Evolutionary conservation across 768 basidiomycete genomes (phyloP), one percentile per base, ranked within the genome.

Genomic region (Collybiopsis confluens): DNA sequence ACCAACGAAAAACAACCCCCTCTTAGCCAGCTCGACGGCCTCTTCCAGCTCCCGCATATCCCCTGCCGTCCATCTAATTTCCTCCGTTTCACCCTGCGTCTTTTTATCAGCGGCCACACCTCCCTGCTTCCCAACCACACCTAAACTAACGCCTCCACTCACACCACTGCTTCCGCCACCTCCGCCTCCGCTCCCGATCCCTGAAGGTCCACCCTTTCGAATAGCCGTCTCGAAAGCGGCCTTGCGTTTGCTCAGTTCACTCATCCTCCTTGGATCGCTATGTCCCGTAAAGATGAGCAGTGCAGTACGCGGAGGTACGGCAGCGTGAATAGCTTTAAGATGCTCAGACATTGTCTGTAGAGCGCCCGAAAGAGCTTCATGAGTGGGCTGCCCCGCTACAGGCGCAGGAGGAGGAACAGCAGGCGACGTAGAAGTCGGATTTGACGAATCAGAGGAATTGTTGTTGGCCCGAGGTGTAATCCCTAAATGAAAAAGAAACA

Each of bases 221-320:
- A 88, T 67, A 15, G 80, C 81, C 21, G 62, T 72, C 61, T 98
- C 94, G 61, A 93, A 96, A 27, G 79, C 76, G 3, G 67, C 70
- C 68, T 92, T 88, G 46, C 85, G 76, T 4, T 79, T 80, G 59
- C 85, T 85, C 20, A 98, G 71, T 23, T 76, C 66, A 2, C 87
- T 74, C 91, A 96, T 93, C 6, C 67, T 72, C 0, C 91, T 81
- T 0, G 95, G 94, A 65, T 97, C 91, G 0, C 85, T 84, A 63
- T 98, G 92, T 1, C 95, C 94, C 0, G 88, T 90, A 63, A 97
- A 85, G 36, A 98, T 74, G 50, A 98, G 70, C 20, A 98, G 66
- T 0, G 92, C 93, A 0, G 94, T 92, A 20, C 85, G 82, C 2
- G 85, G 65, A 0, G 94, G 93, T 0, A 98, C 78, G 0, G 83